These are phyloP conservation scores for Tetragonia tetragonoides DNA, from an alignment of 148 eudicot genomes.

Conservation along the genomic window DNA sequence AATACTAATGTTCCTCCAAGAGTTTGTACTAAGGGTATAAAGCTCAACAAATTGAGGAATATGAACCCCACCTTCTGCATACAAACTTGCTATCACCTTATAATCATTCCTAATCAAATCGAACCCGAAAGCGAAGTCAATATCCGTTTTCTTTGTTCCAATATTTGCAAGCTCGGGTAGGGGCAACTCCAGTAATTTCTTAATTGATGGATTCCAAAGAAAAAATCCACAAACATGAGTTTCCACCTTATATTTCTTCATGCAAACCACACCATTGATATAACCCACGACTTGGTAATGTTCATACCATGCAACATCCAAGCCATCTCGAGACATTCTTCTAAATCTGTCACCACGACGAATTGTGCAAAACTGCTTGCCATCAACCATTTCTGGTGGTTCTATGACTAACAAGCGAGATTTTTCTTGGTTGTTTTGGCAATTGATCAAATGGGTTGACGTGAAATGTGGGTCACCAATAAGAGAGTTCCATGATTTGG, in stretches of 20 bases:
- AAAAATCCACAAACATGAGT: neutral
- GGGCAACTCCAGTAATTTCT: conserved; percentile 9
- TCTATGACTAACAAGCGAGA: conserved; percentile 3
- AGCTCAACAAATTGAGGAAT: conserved; percentile 4
- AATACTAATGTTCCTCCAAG: neutral
- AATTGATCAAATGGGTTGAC: neutral
- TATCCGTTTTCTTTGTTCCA: neutral
- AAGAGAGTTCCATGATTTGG: conserved; percentile 9
- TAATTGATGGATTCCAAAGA: conserved; percentile 25
- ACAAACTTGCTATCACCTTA: conserved; percentile 18
- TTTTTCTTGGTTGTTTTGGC: conserved; percentile 4
- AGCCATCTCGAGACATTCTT: neutral
- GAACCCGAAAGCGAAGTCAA: conserved; percentile 22
- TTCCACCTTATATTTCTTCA: neutral
- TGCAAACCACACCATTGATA: conserved; percentile 10
- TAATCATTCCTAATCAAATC: conserved; percentile 12
- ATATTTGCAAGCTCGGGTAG: neutral
- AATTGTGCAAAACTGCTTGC: conserved; percentile 6
- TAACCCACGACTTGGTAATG: conserved; percentile 9
- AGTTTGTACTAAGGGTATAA: conserved; percentile 6
- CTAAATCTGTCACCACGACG: conserved; percentile 7
- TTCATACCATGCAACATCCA: neutral
- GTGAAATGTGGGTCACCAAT: conserved; percentile 12
- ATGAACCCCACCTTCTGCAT: neutral
- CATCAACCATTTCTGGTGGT: neutral